Evolutionary conservation across 164 flowering plant genomes (phyloP).

Genomic region (Sextonia rubra): DNA sequence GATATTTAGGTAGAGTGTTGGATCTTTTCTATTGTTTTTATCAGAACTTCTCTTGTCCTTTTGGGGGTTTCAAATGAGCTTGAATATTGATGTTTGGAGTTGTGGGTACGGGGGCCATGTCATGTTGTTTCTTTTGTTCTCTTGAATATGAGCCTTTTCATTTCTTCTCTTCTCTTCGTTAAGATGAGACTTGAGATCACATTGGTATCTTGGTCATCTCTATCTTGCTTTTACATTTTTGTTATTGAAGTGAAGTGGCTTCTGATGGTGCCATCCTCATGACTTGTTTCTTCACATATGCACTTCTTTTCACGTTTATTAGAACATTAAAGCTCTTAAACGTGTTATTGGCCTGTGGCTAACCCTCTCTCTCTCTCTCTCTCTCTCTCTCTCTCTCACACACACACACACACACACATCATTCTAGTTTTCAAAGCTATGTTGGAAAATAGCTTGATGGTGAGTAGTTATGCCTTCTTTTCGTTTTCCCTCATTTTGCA

Average conservation of each 20-base stretch:
- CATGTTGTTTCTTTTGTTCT: too few species aligned
- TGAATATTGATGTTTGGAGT: too few species aligned
- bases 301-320: not conserved
- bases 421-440: too few species aligned
- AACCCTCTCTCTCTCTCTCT: constrained; percentile 7
- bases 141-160: not conserved
- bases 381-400: not conserved
- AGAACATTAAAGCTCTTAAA: too few species aligned
- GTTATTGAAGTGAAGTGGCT: not conserved
- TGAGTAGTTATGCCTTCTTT: constrained; percentile 19
- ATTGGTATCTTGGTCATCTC: not conserved
- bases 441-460: too few species aligned
- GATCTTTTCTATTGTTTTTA: too few species aligned
- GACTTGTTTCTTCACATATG: not conserved
- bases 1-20: too few species aligned
- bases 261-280: not conserved
- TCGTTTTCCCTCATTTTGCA: constrained; percentile 25
- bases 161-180: not conserved
- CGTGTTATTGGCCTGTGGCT: too few species aligned
- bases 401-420: too few species aligned
- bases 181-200: not conserved
- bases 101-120: too few species aligned
- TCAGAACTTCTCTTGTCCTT: too few species aligned
- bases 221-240: not conserved
- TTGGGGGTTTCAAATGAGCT: too few species aligned